phyloP scores from a whole-genome alignment of 352 stramenopile genomes.

The Pythium oligandrum region DNA sequence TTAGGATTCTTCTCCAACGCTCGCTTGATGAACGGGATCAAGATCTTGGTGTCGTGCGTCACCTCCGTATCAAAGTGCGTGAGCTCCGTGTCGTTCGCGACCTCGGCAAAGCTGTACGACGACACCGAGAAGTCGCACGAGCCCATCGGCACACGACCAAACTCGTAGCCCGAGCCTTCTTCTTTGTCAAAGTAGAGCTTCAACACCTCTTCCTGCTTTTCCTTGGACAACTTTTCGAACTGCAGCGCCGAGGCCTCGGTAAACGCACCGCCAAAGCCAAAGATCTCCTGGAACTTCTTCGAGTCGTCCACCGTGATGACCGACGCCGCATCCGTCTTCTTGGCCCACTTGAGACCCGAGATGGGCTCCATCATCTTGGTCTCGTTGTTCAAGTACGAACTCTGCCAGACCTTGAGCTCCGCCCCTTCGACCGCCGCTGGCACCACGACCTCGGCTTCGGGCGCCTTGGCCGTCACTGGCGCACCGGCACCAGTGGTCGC shows the following conservation, averaged over 20 bases:
- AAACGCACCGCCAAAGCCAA: conserved; percentile 91
- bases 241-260: conserved; percentile 89
- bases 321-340: conserved; percentile 16
- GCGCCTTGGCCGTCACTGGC: neutral
- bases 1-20: conserved; percentile 55
- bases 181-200: conserved; percentile 85
- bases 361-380: conserved; percentile 67
- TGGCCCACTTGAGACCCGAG: conserved; percentile 38
- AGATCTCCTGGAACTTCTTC: conserved; percentile 67
- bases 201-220: conserved; percentile 81
- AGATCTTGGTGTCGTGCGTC: conserved; percentile 62
- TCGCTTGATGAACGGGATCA: conserved; percentile 85
- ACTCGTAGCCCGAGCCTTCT: conserved; percentile 77
- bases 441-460: neutral
- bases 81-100: conserved; percentile 60
- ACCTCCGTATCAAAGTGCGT: conserved; percentile 75
- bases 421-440: neutral
- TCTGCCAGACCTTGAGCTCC: conserved; percentile 56
- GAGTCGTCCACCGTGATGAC: conserved; percentile 48
- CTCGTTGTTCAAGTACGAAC: conserved; percentile 48
- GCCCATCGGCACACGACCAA: conserved; percentile 90
- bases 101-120: conserved; percentile 88
- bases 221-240: conserved; percentile 70
- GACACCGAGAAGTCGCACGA: conserved; percentile 84
- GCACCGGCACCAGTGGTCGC: conserved; percentile 1